Evolutionary conservation across 2,329 filamentous ascomycete species (phyloP), one percentile per base, ranked within the genome.

Genomic region (Fusarium sp.): DNA sequence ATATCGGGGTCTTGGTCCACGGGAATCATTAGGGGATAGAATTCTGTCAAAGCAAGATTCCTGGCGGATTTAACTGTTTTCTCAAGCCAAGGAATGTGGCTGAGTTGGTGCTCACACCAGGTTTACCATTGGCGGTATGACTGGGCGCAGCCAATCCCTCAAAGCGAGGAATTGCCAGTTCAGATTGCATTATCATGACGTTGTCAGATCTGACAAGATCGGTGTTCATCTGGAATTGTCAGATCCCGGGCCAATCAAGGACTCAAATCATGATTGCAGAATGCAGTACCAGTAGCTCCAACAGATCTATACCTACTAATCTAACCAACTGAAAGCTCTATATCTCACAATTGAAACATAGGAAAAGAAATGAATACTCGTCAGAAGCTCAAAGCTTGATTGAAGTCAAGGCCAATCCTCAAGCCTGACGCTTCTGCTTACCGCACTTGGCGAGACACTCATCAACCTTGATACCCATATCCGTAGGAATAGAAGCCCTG

Each of bases 381-480:
- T 4, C 7, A 14, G 42, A 35, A 20, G 13, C 20, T 31, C 33
- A 30, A 24, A 7, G 15, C 26, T 48, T 9, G 24, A 18, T n/a
- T 14, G 6, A 35, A 22, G 8, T 7, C 14, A 18, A 50, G 20
- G 3, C 4, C 20, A 3, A 28, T 18, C 30, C 33, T 47, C 50
- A 72, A 57, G 13, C 50, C 36, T 59, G 42, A 13, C 88, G 89
- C 77, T 82, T 86, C 70, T 80, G 78, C 53, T 74, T 77, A 39
- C 75, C 65, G 30, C 76, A 78, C 68, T 76, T 77, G 22, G 65
- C 45, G 31, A 89, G 78, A 77, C 89, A 91, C 67, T 82, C 75
- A 72, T 89, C 85, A 22, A 90, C 83, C 70, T 86, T 87, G 39
- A 83, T 78, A 3, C 87, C 86, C 45, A 89, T 80, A 51, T 84